These are phyloP conservation scores for Teratosphaeriaceae sp. DNA, from an alignment of 2,329 filamentous ascomycete genomes.

Conservation along the genomic window DNA sequence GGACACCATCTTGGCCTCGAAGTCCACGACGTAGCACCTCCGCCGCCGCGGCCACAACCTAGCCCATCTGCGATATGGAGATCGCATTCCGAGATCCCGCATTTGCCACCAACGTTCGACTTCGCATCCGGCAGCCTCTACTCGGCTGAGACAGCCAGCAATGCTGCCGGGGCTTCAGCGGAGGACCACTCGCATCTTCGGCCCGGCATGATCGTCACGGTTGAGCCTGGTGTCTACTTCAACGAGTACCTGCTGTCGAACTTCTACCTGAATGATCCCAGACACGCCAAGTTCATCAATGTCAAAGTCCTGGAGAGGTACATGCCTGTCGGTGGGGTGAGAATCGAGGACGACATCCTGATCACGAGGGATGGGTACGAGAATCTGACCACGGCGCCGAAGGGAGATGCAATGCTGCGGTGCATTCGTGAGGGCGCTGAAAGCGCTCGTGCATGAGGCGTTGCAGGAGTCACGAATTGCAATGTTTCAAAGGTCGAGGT, in stretches of 20 bases:
- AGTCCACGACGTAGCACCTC: conserved; percentile 35
- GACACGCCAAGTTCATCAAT: conserved; percentile 59
- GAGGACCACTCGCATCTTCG: conserved; percentile 26
- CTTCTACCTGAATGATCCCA: conserved; percentile 55
- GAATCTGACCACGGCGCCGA: conserved; percentile 74
- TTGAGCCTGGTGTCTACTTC: conserved; percentile 87
- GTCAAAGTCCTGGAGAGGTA: conserved; percentile 57
- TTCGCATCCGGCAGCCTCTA: too few relatives aligned
- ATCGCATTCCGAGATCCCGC: too few relatives aligned
- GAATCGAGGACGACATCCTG: conserved; percentile 83
- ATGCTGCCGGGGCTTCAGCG: too few relatives aligned
- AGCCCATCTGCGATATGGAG: too few relatives aligned
- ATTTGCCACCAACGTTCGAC: not conserved
- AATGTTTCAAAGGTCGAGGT: too few relatives aligned
- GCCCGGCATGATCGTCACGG: conserved; percentile 76
- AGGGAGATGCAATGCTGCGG: conserved; percentile 32
- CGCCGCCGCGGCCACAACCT: too few relatives aligned
- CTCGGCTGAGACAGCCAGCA: too few relatives aligned
- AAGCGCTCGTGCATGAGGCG: too few relatives aligned
- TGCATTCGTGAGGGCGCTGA: conserved; percentile 17
- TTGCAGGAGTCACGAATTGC: too few relatives aligned
- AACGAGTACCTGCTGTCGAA: conserved; percentile 63
- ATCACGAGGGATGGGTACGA: conserved; percentile 73
- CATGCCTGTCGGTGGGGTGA: conserved; percentile 75
- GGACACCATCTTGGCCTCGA: conserved; percentile 47